Base-by-base conservation (phyloP, 2,329 filamentous ascomycete species). In the Colletotrichum neosansevieriae region DNA sequence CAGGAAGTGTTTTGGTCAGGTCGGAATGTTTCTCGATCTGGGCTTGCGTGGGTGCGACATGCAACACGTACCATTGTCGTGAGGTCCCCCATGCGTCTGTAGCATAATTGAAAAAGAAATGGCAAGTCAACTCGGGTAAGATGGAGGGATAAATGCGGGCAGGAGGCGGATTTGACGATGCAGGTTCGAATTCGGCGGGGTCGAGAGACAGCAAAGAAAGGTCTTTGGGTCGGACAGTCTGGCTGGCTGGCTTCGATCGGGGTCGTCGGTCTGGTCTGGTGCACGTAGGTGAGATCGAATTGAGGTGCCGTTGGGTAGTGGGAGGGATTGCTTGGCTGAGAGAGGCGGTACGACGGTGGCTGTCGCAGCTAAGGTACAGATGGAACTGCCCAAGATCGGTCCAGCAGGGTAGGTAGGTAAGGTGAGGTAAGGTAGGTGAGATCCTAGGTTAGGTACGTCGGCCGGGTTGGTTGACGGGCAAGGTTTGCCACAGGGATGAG, bases 21-120 rank as follows among this genome's bases (percentile, higher is more conserved):
- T 29, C 45, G 57, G 38, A 24, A 44, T 44, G 47, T 29, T 40
- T 40, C 58, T 66, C 24, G 60, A 15, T 29, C 50, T 58, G 49
- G 29, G 65, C 42, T 42, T 40, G 19, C 58, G 45, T 49, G 57
- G 34, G 12, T 19, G 49, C 49, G 49, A 32, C n/a, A 4, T 17
- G 69, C 40, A 56, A 53, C 67, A 73, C 79, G 65, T 75, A 82
- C 80, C 77, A 77, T 80, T 77, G 74, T 81, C 76, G 73, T 77
- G 77, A 75, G 77, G 76, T 74, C 78, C 78, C 73, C 78, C 78
- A 82, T 81, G 78, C 77, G 77, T 79, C 76, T 79, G 79, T 76
- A 79, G 79, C 80, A 82, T 82, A 79, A 74, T 81, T 79, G 77
- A 61, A 71, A 62, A 69, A 50, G 51, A 67, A 58, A 64, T 44